Conservation (phyloP, 306 rosid genomes). For the Myrica gale region DNA sequence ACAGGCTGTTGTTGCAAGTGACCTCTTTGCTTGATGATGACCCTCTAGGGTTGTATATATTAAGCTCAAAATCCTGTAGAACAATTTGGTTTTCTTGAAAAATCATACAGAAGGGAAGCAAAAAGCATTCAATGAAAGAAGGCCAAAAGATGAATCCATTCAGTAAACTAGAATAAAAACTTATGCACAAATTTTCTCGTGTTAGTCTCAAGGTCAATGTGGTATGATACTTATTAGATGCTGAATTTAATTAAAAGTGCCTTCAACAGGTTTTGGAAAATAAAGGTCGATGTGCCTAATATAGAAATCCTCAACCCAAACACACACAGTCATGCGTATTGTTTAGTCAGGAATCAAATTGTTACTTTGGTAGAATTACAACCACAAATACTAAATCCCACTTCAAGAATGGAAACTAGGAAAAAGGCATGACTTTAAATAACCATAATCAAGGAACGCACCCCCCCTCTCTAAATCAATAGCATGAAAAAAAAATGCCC, state of each 20-base stretch:
- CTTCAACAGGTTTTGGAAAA: not conserved
- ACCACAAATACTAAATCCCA: not conserved
- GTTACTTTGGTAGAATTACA: not conserved
- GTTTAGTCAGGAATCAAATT: constrained; percentile 1
- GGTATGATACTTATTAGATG: not conserved
- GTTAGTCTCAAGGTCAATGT: not conserved
- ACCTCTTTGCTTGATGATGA: constrained; percentile 82
- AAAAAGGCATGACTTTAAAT: not conserved
- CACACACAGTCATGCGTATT: not conserved
- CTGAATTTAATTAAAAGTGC: not conserved
- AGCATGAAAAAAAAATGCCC: not conserved
- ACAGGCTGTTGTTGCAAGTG: constrained; percentile 64
- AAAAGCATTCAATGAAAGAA: not conserved
- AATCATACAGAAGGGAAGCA: not conserved
- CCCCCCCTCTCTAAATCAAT: not conserved
- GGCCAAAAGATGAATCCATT: not conserved
- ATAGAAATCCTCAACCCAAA: not conserved
- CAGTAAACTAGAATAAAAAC: not conserved
- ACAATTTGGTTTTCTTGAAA: not conserved
- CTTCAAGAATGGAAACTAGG: not conserved
- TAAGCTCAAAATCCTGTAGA: constrained; percentile 68
- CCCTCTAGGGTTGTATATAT: constrained; percentile 71
- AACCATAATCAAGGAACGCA: not conserved
- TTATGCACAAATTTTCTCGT: not conserved
- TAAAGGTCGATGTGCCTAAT: not conserved